Conservation (phyloP, 2,329 filamentous ascomycete species). For the Nemania sp. region DNA sequence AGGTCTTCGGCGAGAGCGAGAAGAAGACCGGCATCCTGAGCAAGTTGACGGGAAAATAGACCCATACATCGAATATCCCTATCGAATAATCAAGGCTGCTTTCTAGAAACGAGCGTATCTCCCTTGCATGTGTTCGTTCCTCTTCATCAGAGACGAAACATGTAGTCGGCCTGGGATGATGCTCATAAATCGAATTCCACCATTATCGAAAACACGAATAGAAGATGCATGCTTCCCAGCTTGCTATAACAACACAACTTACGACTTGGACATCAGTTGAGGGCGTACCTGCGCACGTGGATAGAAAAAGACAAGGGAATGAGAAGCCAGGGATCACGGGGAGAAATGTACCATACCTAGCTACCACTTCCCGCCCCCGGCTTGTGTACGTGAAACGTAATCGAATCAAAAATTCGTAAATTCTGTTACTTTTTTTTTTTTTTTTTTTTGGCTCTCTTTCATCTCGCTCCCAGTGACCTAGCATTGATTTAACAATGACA, state of each 20-base stretch:
- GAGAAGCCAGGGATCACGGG: neutral
- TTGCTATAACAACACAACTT: constrained; percentile 4
- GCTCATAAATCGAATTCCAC: no score
- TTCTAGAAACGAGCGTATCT: neutral
- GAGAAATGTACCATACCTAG: constrained; percentile 28
- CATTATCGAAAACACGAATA: constrained; percentile 2
- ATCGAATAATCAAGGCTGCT: neutral
- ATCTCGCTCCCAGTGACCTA: no score
- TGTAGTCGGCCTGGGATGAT: neutral
- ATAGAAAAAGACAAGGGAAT: constrained; percentile 1
- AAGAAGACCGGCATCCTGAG: constrained; percentile 51
- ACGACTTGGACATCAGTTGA: constrained; percentile 13
- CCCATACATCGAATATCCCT: neutral
- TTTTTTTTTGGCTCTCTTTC: neutral
- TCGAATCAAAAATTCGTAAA: constrained; percentile 19
- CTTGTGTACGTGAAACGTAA: constrained; percentile 27
- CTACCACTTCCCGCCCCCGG: constrained; percentile 1
- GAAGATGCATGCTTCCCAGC: constrained; percentile 6
- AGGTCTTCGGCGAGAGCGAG: constrained; percentile 74
- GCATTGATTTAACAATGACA: no score
- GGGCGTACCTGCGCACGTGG: constrained; percentile 9
- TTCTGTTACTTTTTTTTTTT: neutral
- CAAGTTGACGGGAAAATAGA: constrained; percentile 43
- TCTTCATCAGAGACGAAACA: constrained; percentile 1
- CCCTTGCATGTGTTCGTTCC: neutral